These are phyloP conservation scores for Irpex sp. DNA, from an alignment of 1,284 basidiomycete genomes.

Conservation along the genomic window DNA sequence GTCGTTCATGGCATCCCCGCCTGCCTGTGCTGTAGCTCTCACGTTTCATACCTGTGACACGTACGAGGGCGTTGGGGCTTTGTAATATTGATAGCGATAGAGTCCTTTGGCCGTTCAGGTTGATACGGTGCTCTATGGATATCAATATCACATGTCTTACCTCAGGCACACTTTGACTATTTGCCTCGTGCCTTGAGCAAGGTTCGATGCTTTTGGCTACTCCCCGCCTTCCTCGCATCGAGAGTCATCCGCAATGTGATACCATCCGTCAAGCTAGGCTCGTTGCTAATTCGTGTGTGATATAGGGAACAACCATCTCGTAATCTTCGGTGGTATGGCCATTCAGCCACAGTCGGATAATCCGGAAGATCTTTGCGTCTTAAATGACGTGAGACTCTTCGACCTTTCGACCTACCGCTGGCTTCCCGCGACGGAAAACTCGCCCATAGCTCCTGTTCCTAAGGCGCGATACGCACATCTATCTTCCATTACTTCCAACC, in stretches of 20 bases:
- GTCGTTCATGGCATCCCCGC: background rate
- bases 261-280: background rate
- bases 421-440: conserved; percentile 48
- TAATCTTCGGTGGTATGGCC: conserved; percentile 93
- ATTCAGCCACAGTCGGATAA: conserved; percentile 64
- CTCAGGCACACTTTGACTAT: background rate
- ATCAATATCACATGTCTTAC: background rate
- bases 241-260: background rate
- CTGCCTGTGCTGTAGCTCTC: background rate
- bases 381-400: conserved; percentile 85
- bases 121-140: background rate
- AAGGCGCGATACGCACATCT: conserved; percentile 89
- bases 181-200: background rate
- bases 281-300: conserved; percentile 15
- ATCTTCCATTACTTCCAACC: conserved; percentile 76
- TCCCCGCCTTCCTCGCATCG: background rate
- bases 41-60: background rate
- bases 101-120: background rate
- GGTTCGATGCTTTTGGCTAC: background rate
- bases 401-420: conserved; percentile 70
- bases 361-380: conserved; percentile 73
- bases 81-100: background rate
- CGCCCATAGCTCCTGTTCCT: conserved; percentile 29
- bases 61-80: background rate
- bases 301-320: conserved; percentile 81